Evolutionary conservation across 176 grass and related monocot genomes (phyloP).

Genomic region (Secale cereale): DNA sequence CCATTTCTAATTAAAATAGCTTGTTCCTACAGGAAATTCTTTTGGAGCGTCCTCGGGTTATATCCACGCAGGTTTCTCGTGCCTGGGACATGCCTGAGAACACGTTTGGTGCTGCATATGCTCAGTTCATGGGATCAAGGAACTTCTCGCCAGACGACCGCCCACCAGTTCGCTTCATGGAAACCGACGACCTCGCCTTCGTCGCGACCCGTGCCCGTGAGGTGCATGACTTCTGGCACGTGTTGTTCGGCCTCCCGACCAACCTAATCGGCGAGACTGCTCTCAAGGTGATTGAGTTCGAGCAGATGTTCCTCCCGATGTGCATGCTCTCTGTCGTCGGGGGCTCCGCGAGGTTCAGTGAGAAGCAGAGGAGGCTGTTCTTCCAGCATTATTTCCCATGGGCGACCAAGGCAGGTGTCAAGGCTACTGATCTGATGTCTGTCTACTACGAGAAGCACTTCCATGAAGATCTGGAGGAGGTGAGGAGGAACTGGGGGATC

Average conservation of each 20-base stretch:
- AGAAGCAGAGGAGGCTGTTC: conserved; percentile 69
- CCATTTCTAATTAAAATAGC: background rate
- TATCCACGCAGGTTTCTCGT: conserved; percentile 72
- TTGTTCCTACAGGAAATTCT: conserved; percentile 73
- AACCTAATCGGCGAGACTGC: conserved; percentile 90
- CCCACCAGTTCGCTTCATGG: conserved; percentile 90
- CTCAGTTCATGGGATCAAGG: conserved; percentile 96
- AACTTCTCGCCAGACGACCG: conserved; percentile 94
- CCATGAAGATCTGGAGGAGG: conserved; percentile 66
- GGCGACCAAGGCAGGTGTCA: conserved; percentile 61
- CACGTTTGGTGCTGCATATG: conserved; percentile 90
- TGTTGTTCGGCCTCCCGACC: conserved; percentile 80
- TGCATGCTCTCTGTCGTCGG: conserved; percentile 79
- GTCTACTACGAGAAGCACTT: conserved; percentile 97
- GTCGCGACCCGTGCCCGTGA: conserved; percentile 75
- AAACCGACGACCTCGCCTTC: conserved; percentile 74
- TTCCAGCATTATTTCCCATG: conserved; percentile 84
- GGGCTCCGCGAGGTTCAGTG: conserved; percentile 74
- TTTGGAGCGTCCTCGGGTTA: conserved; percentile 64
- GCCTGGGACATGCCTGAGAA: conserved; percentile 80
- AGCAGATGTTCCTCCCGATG: conserved; percentile 97
- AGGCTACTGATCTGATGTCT: conserved; percentile 73
- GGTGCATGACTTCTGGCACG: conserved; percentile 97
- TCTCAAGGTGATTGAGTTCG: conserved; percentile 96
- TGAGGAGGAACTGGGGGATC: conserved; percentile 81